These are phyloP conservation scores for Trichoderma sp. DNA, from an alignment of 2,329 filamentous ascomycete species.

Conservation along the genomic window DNA sequence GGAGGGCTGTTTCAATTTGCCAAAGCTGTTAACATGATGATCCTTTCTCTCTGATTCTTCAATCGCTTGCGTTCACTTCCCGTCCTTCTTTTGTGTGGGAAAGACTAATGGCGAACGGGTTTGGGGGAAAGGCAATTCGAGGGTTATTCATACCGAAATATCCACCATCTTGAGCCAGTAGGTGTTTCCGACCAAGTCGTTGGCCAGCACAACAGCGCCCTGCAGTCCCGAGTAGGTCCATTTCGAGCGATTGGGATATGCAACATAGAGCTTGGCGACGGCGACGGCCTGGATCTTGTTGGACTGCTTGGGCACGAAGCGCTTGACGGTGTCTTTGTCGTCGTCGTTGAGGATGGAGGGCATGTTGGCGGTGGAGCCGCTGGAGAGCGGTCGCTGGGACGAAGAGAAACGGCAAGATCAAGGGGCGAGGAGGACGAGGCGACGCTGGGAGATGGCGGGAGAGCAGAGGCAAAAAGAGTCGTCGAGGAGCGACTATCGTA, in stretches of 20 bases:
- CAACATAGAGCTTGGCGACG: conserved; percentile 89
- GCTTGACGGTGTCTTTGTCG: conserved; percentile 95
- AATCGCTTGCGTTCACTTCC: neutral
- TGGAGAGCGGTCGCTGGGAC: conserved; percentile 5
- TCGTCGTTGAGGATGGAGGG: conserved; percentile 77
- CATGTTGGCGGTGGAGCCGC: conserved; percentile 39
- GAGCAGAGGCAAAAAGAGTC: neutral
- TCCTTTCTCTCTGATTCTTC: neutral
- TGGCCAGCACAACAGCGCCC: conserved; percentile 85
- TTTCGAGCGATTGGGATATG: conserved; percentile 78
- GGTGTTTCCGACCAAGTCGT: conserved; percentile 91
- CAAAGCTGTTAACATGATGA: conserved; percentile 7
- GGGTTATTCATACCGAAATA: conserved; percentile 64
- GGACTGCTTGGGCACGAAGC: conserved; percentile 84
- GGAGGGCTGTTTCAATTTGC: conserved; percentile 52
- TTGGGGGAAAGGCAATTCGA: conserved; percentile 17
- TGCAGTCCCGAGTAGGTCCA: conserved; percentile 95
- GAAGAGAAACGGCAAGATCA: neutral
- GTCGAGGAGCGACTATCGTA: conserved; percentile 8
- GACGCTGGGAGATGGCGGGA: neutral
- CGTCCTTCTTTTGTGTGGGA: neutral
- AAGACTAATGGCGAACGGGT: neutral
- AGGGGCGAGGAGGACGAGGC: neutral
- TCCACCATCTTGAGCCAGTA: conserved; percentile 98
- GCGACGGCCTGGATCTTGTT: conserved; percentile 98